phyloP scores from a whole-genome alignment of 768 basidiomycete species.

The Filobasidium floriforme region DNA sequence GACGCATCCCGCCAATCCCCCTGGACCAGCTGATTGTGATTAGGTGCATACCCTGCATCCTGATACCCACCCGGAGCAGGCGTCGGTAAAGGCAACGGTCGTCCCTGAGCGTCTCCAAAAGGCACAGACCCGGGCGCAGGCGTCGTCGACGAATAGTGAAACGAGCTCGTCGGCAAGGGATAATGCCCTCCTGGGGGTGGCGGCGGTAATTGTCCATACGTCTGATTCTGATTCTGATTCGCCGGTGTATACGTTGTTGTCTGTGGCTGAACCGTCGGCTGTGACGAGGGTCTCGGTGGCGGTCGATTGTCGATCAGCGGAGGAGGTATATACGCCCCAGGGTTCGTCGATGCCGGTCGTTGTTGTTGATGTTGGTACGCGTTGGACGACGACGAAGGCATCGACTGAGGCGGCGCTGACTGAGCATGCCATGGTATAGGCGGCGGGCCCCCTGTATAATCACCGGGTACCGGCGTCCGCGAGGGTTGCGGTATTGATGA shows the following conservation, averaged over 20 bases:
- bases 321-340: conserved; percentile 8
- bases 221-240: no score
- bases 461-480: background rate
- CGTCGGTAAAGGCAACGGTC: conserved; percentile 6
- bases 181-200: background rate
- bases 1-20: conserved; percentile 2
- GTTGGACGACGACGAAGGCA: background rate
- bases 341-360: conserved; percentile 15
- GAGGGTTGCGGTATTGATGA: background rate
- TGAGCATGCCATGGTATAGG: background rate
- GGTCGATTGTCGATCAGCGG: conserved; percentile 17
- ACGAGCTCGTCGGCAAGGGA: conserved; percentile 5
- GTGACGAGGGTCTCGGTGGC: conserved; percentile 1
- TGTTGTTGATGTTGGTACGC: background rate
- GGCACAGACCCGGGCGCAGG: background rate
- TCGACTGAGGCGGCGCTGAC: no score
- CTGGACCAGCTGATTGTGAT: background rate
- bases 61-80: conserved; percentile 5
- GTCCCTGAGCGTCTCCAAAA: conserved; percentile 2
- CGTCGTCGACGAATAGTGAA: conserved; percentile 7
- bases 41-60: background rate
- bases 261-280: background rate
- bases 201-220: background rate
- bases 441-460: background rate
- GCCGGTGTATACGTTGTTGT: background rate